Evolutionary conservation across 1,139 yeast species (phyloP).

Genomic region (Debaryomyces sp.): DNA sequence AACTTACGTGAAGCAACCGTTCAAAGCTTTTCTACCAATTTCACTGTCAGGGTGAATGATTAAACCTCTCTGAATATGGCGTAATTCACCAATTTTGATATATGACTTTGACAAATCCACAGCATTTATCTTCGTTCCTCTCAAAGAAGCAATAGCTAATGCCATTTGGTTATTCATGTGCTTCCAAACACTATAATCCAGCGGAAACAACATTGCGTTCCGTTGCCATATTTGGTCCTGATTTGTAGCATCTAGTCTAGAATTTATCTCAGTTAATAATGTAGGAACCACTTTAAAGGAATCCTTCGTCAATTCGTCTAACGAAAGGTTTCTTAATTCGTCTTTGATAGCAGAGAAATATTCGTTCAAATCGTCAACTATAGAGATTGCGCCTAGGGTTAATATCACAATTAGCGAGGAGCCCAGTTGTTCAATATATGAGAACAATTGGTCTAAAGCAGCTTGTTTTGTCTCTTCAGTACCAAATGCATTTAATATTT

Average conservation of each 20-base stretch:
- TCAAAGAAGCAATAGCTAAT: conserved; percentile 47
- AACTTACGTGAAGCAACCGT: conserved; percentile 11
- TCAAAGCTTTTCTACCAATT: conserved; percentile 14
- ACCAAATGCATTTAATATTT: conserved; percentile 74
- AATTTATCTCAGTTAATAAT: conserved; percentile 56
- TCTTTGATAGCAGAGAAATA: conserved; percentile 65
- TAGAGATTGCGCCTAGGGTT: conserved; percentile 78
- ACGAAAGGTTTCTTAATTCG: conserved; percentile 58
- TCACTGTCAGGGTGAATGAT: conserved; percentile 31
- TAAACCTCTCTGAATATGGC: conserved; percentile 62
- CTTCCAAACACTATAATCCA: conserved; percentile 69
- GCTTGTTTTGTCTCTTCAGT: conserved; percentile 77
- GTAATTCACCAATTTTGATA: conserved; percentile 44
- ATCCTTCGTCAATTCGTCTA: conserved; percentile 53
- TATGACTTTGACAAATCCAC: conserved; percentile 56
- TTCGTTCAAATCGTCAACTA: conserved; percentile 65
- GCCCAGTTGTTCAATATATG: conserved; percentile 64
- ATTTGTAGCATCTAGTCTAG: conserved; percentile 24
- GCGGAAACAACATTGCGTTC: conserved; percentile 74
- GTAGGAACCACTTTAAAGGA: conserved; percentile 58
- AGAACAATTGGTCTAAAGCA: conserved; percentile 72
- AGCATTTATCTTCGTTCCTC: conserved; percentile 55
- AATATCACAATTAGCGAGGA: conserved; percentile 66
- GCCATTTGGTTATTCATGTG: conserved; percentile 54
- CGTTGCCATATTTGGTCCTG: conserved; percentile 58